A percentile compares a stretch with the other conserved stretches of the same genome.
These are phyloP conservation scores for Blastomyces parvus DNA, from an alignment of 2,329 filamentous ascomycete genomes.

Conservation along the genomic window DNA sequence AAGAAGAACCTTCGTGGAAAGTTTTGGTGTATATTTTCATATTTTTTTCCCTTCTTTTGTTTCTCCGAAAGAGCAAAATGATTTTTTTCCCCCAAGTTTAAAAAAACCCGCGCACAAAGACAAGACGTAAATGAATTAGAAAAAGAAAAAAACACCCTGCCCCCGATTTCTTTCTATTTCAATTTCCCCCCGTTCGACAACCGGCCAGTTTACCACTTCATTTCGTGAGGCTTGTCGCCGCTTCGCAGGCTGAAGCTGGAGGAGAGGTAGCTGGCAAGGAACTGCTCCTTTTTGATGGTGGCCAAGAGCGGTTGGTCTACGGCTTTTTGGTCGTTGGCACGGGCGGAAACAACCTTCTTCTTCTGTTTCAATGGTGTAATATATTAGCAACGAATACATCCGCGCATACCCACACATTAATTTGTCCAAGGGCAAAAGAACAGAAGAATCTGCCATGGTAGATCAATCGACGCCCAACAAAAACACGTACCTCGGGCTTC, in stretches of 20 bases:
- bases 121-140: background rate
- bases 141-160: background rate
- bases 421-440: background rate
- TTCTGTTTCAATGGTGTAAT: constrained; percentile 52
- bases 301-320: constrained; percentile 93
- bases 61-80: background rate
- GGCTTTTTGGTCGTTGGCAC: constrained; percentile 95
- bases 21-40: background rate
- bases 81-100: background rate
- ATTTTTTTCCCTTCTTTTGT: constrained; percentile 5
- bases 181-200: constrained; percentile 29
- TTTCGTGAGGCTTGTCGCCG: constrained; percentile 99
- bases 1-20: constrained; percentile 1
- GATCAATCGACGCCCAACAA: constrained; percentile 1
- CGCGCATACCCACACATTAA: constrained; percentile 1
- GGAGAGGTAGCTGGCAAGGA: constrained; percentile 86
- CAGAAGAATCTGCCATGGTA: background rate
- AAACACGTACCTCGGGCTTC: constrained; percentile 82
- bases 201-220: constrained; percentile 69
- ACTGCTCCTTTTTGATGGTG: constrained; percentile 96
- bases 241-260: constrained; percentile 97
- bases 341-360: constrained; percentile 88
- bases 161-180: constrained; percentile 5
- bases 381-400: constrained; percentile 8
- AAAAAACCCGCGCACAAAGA: constrained; percentile 1